phyloP scores from a whole-genome alignment of 129 eudicot genomes.

The Tagetes patula region DNA sequence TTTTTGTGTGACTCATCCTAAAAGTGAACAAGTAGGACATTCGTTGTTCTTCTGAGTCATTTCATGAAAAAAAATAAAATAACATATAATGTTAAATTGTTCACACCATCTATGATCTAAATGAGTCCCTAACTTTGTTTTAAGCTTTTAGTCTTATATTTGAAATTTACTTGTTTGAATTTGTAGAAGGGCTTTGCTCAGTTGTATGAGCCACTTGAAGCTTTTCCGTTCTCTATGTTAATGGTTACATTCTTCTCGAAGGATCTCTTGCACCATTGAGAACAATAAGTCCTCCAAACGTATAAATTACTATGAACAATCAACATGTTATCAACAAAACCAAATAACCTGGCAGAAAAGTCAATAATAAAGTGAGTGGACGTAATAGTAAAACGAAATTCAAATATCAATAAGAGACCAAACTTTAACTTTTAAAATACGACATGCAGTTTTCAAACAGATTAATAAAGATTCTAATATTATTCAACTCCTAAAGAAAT shows the following conservation, averaged over 20 bases:
- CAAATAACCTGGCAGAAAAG: too few species aligned
- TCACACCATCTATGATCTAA: not conserved
- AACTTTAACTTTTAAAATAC: too few species aligned
- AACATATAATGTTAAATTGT: constrained; percentile 6
- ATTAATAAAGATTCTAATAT: too few species aligned
- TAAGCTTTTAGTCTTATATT: not conserved
- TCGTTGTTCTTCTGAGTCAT: not conserved
- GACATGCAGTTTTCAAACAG: too few species aligned
- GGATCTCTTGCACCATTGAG: constrained; percentile 15
- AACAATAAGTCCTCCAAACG: constrained; percentile 22
- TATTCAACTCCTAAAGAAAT: too few species aligned
- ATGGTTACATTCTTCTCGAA: constrained; percentile 8
- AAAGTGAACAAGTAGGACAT: constrained; percentile 6
- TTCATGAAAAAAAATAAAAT: constrained; percentile 4
- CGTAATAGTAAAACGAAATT: too few species aligned
- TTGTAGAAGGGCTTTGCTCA: constrained; percentile 20
- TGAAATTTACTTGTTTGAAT: constrained; percentile 2
- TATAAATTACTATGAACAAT: too few species aligned
- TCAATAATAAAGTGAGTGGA: too few species aligned
- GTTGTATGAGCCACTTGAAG: constrained; percentile 27
- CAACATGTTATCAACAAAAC: too few species aligned
- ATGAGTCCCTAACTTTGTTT: not conserved
- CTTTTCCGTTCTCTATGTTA: not conserved
- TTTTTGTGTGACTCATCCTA: constrained; percentile 18
- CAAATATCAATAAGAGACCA: too few species aligned